A percentile compares a stretch with the other conserved stretches of the same genome.
These are phyloP conservation scores for Ustilago shanxiensis DNA, from an alignment of 1,284 basidiomycete species.

Conservation along the genomic window DNA sequence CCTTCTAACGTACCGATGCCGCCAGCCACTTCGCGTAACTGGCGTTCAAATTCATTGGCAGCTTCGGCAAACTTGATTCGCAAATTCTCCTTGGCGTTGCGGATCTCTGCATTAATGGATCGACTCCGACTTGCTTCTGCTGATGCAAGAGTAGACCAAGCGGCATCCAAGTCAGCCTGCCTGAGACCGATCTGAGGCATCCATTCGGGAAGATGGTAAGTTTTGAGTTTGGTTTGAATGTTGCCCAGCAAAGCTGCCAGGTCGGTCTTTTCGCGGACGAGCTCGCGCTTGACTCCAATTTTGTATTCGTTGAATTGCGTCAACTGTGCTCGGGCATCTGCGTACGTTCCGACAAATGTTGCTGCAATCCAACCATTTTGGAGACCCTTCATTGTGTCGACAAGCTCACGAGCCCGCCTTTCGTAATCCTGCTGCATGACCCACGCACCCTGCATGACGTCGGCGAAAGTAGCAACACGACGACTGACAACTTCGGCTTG, in stretches of 20 bases:
- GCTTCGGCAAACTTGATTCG: slow-evolving; percentile 85
- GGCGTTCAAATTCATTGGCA: slow-evolving; percentile 83
- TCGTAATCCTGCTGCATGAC: slow-evolving; percentile 91
- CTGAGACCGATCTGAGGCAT: slow-evolving; percentile 52
- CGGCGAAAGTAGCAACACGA: slow-evolving; percentile 93
- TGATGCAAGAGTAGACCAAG: slow-evolving; percentile 81
- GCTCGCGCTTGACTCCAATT: slow-evolving; percentile 83
- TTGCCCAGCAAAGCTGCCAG: slow-evolving; percentile 89
- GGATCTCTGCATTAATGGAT: slow-evolving; percentile 89
- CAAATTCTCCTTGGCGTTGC: slow-evolving; percentile 77
- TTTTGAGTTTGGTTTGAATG: slow-evolving; percentile 92
- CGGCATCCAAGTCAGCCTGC: slow-evolving; percentile 79
- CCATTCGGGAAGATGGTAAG: slow-evolving; percentile 77
- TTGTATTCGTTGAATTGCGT: slow-evolving; percentile 85
- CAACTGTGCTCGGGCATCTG: slow-evolving; percentile 83
- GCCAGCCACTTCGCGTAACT: slow-evolving; percentile 52
- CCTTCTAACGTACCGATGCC: slow-evolving; percentile 55
- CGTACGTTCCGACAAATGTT: slow-evolving; percentile 73
- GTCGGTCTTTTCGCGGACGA: slow-evolving; percentile 91
- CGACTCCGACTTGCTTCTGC: slow-evolving; percentile 84
- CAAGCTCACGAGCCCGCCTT: slow-evolving; percentile 77
- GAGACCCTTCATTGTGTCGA: slow-evolving; percentile 45
- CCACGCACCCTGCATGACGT: slow-evolving; percentile 82
- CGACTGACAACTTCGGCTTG: slow-evolving; percentile 94
- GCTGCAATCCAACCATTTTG: slow-evolving; percentile 55